Conservation (phyloP, 2,329 filamentous ascomycete genomes). For the Aspergillus flavus region DNA sequence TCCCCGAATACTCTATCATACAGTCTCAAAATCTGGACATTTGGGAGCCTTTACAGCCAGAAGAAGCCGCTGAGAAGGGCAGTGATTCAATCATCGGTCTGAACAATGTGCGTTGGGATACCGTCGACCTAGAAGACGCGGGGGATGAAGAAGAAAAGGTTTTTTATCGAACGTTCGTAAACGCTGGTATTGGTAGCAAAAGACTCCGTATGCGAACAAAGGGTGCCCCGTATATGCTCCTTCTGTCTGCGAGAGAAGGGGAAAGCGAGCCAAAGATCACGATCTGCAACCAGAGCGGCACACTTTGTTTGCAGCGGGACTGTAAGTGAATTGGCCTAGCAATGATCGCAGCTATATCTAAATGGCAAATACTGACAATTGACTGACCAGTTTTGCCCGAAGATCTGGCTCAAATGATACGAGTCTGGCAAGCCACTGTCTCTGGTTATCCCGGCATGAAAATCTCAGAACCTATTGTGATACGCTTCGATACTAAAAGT, state of each 20-base stretch:
- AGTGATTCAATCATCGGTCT: conserved; percentile 20
- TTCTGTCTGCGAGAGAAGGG: conserved; percentile 32
- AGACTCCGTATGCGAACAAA: conserved; percentile 33
- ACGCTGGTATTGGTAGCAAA: conserved; percentile 35
- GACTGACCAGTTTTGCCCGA: conserved; percentile 20
- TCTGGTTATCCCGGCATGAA: conserved; percentile 19
- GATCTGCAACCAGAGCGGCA: conserved; percentile 37
- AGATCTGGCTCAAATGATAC: conserved; percentile 25
- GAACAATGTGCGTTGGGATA: conserved; percentile 32
- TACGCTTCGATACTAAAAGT: conserved; percentile 29
- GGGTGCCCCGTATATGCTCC: conserved; percentile 36
- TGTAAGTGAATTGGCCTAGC: conserved; percentile 21
- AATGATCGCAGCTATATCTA: background rate
- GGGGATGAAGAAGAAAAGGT: conserved; percentile 34
- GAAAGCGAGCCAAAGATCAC: conserved; percentile 37
- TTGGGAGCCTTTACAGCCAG: conserved; percentile 34
- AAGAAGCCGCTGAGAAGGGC: conserved; percentile 23
- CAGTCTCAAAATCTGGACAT: conserved; percentile 29
- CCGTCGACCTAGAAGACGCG: conserved; percentile 34
- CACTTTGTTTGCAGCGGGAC: conserved; percentile 32
- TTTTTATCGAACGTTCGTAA: conserved; percentile 34
- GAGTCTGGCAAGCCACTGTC: conserved; percentile 21
- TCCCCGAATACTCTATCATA: conserved; percentile 27
- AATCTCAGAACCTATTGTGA: conserved; percentile 27
- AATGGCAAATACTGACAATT: background rate